These are phyloP conservation scores for Penicillium verrucosum DNA, from an alignment of 2,329 filamentous ascomycete species.

Conservation along the genomic window DNA sequence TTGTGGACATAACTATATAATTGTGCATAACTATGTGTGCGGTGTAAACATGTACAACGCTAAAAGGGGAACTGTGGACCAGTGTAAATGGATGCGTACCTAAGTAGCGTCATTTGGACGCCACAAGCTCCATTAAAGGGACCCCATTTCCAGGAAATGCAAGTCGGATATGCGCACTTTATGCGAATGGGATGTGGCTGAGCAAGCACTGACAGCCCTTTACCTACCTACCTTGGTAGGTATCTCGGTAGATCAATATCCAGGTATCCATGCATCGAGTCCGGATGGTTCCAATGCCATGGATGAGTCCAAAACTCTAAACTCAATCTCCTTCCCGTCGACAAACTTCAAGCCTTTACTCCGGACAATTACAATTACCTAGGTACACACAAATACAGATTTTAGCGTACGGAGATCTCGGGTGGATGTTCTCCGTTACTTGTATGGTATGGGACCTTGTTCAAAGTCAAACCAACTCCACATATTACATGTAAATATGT, in stretches of 20 bases:
- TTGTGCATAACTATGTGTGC: background rate
- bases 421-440: background rate
- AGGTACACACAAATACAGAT: background rate
- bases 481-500: background rate
- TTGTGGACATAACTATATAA: background rate
- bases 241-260: background rate
- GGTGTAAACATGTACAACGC: constrained; percentile 15
- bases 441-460: background rate
- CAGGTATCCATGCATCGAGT: background rate
- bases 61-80: constrained; percentile 13
- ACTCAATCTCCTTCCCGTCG: background rate
- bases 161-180: constrained; percentile 19
- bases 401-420: background rate
- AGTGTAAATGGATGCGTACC: background rate
- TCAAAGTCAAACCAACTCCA: background rate
- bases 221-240: background rate
- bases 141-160: constrained; percentile 27
- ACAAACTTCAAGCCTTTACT: background rate
- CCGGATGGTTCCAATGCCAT: background rate
- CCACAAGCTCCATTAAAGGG: constrained; percentile 13
- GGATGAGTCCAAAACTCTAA: background rate
- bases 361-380: background rate
- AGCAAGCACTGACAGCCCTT: background rate
- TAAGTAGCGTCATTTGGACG: background rate
- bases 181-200: constrained; percentile 1